These are phyloP conservation scores for Phytophthora nicotianae DNA, from an alignment of 352 stramenopile genomes.

Conservation along the genomic window DNA sequence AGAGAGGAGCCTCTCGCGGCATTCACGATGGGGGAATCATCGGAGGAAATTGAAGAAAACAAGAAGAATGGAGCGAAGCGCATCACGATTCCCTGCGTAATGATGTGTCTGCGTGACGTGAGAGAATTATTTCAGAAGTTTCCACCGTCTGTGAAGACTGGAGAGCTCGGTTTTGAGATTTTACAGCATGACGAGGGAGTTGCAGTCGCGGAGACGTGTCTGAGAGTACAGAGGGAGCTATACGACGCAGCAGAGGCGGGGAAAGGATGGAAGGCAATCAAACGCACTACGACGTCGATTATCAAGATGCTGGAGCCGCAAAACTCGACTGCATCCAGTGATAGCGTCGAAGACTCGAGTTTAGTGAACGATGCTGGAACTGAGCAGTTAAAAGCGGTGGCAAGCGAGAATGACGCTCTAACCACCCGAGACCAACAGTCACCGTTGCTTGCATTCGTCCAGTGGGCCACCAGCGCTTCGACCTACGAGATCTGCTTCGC, in stretches of 20 bases:
- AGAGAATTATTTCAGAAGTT: constrained; percentile 68
- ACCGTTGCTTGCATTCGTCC: constrained; percentile 72
- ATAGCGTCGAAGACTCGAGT: not conserved
- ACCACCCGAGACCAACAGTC: constrained; percentile 4
- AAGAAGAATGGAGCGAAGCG: not conserved
- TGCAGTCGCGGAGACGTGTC: constrained; percentile 42
- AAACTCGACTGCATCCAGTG: not conserved
- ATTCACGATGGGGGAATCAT: constrained; percentile 61
- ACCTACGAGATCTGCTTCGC: constrained; percentile 57
- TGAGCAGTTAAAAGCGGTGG: not conserved
- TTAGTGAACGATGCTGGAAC: not conserved
- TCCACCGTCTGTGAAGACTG: constrained; percentile 51
- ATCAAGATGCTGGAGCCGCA: constrained; percentile 58
- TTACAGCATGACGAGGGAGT: constrained; percentile 27
- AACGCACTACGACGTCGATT: constrained; percentile 57
- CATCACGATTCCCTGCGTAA: constrained; percentile 64
- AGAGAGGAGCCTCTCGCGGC: constrained; percentile 58
- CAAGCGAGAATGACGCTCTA: not conserved
- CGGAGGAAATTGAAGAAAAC: constrained; percentile 25
- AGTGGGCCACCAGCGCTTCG: constrained; percentile 57
- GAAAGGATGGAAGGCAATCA: constrained; percentile 40
- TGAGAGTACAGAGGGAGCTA: constrained; percentile 26
- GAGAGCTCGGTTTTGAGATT: constrained; percentile 53
- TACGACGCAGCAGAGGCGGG: constrained; percentile 16
- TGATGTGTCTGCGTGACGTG: constrained; percentile 71